These are phyloP conservation scores for Fomitopsis schrenkii DNA, from an alignment of 1,284 basidiomycete species.

Conservation along the genomic window DNA sequence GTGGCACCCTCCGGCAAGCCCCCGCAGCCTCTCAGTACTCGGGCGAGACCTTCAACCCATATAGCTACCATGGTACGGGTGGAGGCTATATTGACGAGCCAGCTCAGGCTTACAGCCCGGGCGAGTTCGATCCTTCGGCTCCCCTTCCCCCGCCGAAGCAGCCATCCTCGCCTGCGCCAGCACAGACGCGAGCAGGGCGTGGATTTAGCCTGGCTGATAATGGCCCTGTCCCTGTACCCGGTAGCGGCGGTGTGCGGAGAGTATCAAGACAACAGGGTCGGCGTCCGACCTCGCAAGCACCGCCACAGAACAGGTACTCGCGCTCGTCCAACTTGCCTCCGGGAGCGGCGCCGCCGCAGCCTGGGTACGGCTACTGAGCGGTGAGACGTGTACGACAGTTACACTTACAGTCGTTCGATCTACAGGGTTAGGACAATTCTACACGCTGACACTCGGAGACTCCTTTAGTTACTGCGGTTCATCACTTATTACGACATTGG, in stretches of 20 bases:
- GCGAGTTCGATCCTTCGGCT: slow-evolving; percentile 34
- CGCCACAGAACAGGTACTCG: slow-evolving; percentile 67
- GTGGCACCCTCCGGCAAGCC: slow-evolving; percentile 38
- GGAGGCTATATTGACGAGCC: slow-evolving; percentile 34
- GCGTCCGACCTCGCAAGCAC: slow-evolving; percentile 55
- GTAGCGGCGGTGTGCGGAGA: slow-evolving; percentile 60
- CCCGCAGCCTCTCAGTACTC: slow-evolving; percentile 37
- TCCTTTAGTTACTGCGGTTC: neutral
- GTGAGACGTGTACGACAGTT: neutral
- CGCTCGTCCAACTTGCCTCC: slow-evolving; percentile 62
- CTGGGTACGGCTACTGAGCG: slow-evolving; percentile 27
- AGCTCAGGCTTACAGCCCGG: slow-evolving; percentile 17
- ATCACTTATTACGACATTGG: neutral
- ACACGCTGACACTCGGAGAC: neutral
- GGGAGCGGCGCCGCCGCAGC: slow-evolving; percentile 67
- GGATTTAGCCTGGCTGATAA: slow-evolving; percentile 76
- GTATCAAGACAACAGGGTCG: slow-evolving; percentile 52
- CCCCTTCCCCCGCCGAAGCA: slow-evolving; percentile 12
- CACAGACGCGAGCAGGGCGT: slow-evolving; percentile 28
- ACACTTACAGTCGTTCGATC: neutral
- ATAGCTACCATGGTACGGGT: slow-evolving; percentile 35
- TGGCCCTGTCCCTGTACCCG: slow-evolving; percentile 72
- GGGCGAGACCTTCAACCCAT: slow-evolving; percentile 52
- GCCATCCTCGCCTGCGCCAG: slow-evolving; percentile 9
- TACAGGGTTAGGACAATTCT: neutral